These are phyloP conservation scores for Flagelloscypha sp. DNA, from an alignment of 768 basidiomycete genomes.

Conservation along the genomic window DNA sequence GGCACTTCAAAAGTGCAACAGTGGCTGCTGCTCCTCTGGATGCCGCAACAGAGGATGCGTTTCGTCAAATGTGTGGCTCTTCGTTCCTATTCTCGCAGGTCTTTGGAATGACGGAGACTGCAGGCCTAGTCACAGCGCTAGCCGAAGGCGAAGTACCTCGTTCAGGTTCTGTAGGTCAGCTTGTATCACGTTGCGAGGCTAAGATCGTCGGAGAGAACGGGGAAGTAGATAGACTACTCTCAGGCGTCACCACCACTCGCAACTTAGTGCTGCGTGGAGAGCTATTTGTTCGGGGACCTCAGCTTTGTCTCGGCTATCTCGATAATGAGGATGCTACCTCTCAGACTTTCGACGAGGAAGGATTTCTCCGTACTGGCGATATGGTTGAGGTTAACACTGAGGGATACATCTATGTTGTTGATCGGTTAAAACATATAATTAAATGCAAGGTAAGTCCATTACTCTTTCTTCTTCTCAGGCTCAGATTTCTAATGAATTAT, in stretches of 20 bases:
- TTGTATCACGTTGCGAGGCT: conserved; percentile 9
- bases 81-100: neutral
- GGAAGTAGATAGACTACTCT: no score
- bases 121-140: neutral
- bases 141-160: neutral
- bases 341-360: conserved; percentile 18
- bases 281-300: conserved; percentile 18
- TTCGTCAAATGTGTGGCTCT: neutral
- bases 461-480: neutral
- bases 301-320: conserved; percentile 13
- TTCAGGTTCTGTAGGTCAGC: conserved; percentile 5
- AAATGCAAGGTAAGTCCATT: conserved; percentile 11
- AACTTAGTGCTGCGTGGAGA: conserved; percentile 10
- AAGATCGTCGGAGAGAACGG: conserved; percentile 13
- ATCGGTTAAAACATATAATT: conserved; percentile 34
- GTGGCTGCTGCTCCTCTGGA: neutral
- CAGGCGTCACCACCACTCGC: no score
- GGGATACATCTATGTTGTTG: conserved; percentile 41
- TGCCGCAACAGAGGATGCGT: neutral
- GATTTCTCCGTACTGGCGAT: conserved; percentile 35
- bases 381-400: conserved; percentile 39
- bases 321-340: conserved; percentile 11
- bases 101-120: neutral
- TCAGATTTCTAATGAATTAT: conserved; percentile 23
- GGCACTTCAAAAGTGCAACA: conserved; percentile 24